These are phyloP conservation scores for Synchytrium microbalum DNA, from an alignment of 371 early-diverging fungal genomes.

Conservation along the genomic window DNA sequence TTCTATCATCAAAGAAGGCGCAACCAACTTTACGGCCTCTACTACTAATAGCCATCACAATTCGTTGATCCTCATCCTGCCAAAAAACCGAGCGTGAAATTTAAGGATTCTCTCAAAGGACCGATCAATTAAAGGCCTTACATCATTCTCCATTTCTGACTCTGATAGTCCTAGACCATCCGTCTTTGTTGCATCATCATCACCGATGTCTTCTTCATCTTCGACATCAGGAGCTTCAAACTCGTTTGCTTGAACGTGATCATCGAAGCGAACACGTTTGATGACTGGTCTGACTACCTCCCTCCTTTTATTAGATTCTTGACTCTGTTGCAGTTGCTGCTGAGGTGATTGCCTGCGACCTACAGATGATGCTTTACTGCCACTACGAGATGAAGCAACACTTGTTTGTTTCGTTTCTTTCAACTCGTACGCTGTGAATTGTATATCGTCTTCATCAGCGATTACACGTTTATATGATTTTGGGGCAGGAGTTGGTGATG, in stretches of 20 bases:
- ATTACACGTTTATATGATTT: neutral
- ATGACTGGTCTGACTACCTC: neutral
- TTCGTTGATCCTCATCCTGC: neutral
- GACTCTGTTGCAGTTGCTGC: neutral
- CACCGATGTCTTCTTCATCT: neutral
- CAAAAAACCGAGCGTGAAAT: too few species aligned
- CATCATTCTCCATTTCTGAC: too few species aligned
- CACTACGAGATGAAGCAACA: neutral
- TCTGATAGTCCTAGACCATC: too few species aligned
- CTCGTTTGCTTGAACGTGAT: neutral
- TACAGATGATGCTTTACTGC: neutral
- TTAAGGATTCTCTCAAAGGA: too few species aligned
- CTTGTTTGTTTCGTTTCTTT: too few species aligned
- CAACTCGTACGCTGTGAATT: too few species aligned
- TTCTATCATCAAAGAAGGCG: neutral
- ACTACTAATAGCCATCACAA: neutral
- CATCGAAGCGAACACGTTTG: neutral
- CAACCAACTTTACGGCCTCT: slow-evolving; percentile 4
- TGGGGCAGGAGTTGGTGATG: neutral
- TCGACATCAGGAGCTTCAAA: neutral
- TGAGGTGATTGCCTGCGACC: neutral
- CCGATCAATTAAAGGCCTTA: too few species aligned
- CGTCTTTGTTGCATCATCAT: too few species aligned
- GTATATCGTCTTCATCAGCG: neutral
- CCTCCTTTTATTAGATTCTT: neutral